These are phyloP conservation scores for Brassica carinata DNA, from an alignment of 345 rosid species.

Conservation along the genomic window DNA sequence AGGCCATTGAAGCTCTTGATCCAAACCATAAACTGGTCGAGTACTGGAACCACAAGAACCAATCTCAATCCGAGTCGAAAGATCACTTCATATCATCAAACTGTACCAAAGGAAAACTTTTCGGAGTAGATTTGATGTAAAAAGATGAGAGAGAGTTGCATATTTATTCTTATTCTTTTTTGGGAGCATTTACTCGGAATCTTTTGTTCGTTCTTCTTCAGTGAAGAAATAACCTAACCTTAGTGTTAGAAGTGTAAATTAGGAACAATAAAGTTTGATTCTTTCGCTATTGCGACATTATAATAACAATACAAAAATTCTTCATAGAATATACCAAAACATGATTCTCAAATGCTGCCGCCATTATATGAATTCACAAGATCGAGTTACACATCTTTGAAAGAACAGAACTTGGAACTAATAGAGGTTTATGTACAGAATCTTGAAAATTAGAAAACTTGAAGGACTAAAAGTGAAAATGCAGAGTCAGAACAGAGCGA, in stretches of 20 bases:
- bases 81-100: constrained; percentile 33
- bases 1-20: constrained; percentile 89
- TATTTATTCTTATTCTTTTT: background rate
- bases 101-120: constrained; percentile 38
- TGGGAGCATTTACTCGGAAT: constrained; percentile 8
- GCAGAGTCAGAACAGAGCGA: constrained; percentile 14
- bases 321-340: background rate
- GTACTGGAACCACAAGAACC: constrained; percentile 71
- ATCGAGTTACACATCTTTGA: background rate
- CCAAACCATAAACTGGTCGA: constrained; percentile 60
- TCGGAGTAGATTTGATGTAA: constrained; percentile 46
- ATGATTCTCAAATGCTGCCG: background rate
- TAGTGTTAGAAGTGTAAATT: constrained; percentile 34
- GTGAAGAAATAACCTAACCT: constrained; percentile 31
- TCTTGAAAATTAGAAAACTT: background rate
- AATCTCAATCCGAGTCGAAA: constrained; percentile 32
- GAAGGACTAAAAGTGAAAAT: background rate
- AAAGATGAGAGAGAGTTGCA: no score
- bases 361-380: background rate
- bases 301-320: constrained; percentile 17
- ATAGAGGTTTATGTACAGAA: background rate
- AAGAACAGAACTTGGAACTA: background rate
- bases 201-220: constrained; percentile 11
- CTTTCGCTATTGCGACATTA: constrained; percentile 15
- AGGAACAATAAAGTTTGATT: constrained; percentile 1